Percentiles rank a stretch among this genome's conserved stretches.
Conservation (phyloP, 345 rosid species). For the Populus alba region DNA sequence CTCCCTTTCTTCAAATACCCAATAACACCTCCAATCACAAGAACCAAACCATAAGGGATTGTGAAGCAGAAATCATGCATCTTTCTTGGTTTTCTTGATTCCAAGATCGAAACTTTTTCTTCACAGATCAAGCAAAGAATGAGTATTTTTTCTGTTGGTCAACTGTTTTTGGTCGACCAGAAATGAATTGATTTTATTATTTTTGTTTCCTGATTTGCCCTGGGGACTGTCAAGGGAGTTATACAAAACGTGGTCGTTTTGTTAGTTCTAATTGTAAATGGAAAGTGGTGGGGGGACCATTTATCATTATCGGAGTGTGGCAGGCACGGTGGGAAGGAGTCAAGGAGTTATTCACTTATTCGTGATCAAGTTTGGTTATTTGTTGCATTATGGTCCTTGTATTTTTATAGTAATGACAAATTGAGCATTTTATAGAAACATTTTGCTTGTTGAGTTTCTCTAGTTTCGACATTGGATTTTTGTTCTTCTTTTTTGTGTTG, state of each 20-base stretch:
- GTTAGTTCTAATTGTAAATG: background rate
- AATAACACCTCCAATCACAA: constrained; percentile 74
- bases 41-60: constrained; percentile 85
- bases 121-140: background rate
- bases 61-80: constrained; percentile 99
- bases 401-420: background rate
- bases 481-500: too few species aligned
- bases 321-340: background rate
- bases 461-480: too few species aligned
- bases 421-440: background rate
- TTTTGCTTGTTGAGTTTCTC: too few species aligned
- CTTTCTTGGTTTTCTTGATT: constrained; percentile 6
- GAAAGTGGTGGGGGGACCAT: background rate
- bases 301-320: constrained; percentile 2
- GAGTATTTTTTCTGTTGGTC: constrained; percentile 18
- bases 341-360: background rate
- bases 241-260: background rate
- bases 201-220: background rate
- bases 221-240: background rate
- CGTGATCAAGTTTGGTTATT: background rate
- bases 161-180: background rate
- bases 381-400: background rate
- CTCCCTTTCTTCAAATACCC: constrained; percentile 80
- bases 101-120: background rate
- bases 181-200: background rate